These are phyloP conservation scores for Solanum dulcamara DNA, from an alignment of 257 asterid genomes.

Conservation along the genomic window DNA sequence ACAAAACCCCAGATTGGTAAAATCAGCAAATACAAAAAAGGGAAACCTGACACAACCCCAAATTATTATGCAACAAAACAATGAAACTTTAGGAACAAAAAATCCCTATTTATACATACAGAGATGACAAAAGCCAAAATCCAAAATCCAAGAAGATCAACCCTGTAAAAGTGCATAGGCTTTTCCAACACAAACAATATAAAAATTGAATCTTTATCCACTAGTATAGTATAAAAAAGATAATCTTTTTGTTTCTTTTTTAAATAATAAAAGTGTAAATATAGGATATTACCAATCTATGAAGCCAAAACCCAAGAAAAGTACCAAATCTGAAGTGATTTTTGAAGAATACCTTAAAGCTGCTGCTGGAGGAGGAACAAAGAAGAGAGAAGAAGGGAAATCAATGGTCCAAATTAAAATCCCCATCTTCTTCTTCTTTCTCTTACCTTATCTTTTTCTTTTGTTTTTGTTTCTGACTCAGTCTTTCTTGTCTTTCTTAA, in stretches of 20 bases:
- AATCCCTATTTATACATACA: constrained; percentile 4
- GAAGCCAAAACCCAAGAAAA: constrained; percentile 95
- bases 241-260: background rate
- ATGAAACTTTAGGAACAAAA: constrained; percentile 13
- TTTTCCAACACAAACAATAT: background rate
- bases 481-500: background rate
- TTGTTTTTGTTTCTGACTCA: background rate
- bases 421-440: constrained; percentile 30
- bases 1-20: constrained; percentile 11
- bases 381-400: background rate
- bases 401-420: constrained; percentile 40
- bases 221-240: background rate
- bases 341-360: constrained; percentile 93
- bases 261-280: background rate
- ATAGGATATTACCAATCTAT: constrained; percentile 76
- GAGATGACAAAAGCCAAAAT: constrained; percentile 18
- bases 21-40: background rate
- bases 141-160: constrained; percentile 40
- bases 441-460: background rate
- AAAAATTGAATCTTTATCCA: background rate
- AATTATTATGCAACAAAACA: background rate
- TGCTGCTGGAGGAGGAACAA: constrained; percentile 60
- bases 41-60: constrained; percentile 1
- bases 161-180: constrained; percentile 28
- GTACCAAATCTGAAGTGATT: constrained; percentile 94